Base-by-base conservation (phyloP, 1,139 yeast genomes). In the Spathaspora jeffriesii region DNA sequence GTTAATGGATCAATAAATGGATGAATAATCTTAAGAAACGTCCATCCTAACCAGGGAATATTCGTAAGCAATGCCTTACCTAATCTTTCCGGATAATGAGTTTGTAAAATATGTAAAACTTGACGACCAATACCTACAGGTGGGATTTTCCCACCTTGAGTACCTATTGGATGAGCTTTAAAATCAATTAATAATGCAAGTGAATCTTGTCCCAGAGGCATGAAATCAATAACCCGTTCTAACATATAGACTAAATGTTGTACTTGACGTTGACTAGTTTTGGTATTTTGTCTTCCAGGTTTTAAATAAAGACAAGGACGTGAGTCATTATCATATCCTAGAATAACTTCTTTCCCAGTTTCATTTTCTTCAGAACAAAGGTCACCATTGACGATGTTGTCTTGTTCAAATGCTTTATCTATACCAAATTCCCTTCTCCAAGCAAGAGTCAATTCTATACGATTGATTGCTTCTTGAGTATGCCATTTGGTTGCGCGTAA, bases 181-280 rank as follows among this genome's bases (percentile, higher is more conserved):
- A 75, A 75, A 55, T 76, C 81, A 53, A 92, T 92, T 54, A 93
- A 72, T 47, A 93, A 70, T 1, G 97, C 97, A 45, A 92, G 73
- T 30, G 93, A 87, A 61, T 91, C 98, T 66, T 92, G 98, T 8
- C 98, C 98, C 1, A 91, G 81, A 2, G 97, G 97, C 97, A 92
- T 92, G 65, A 82, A 85, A 62, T 90, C 95, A 47, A 92, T 91
- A 30, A 87, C 93, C 49, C 92, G 77, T 63, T 93, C 99, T 54
- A 93, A 76, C 90, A 87, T 88, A 70, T 78, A 93, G 8, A 93
- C 98, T 59, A 93, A 73, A 64, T 90, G 96, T 65, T 76, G 77
- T 2, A 76, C 80, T 52, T 76, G 81, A 39, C 71, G 60, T 30
- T 66, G 61, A 6, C 75, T 64, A 1, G 80, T 66, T 48, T 72